Conservation (phyloP, 1,139 yeast species). For the Cylindricascospora bacillispora region DNA sequence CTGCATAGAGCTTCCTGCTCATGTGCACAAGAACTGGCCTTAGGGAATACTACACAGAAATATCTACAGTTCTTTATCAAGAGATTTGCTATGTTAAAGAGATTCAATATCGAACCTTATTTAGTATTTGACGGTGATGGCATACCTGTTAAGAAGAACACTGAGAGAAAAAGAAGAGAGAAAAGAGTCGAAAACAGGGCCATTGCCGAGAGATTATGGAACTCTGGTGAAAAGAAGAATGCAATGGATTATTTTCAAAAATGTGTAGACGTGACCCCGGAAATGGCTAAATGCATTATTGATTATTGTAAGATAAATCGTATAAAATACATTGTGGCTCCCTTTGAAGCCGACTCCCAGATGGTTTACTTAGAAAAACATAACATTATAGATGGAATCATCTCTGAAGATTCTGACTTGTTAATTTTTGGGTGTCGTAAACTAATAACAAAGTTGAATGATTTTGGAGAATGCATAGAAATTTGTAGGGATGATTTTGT, state of each 20-base stretch:
- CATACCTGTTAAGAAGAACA: constrained; percentile 64
- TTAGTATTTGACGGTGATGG: constrained; percentile 91
- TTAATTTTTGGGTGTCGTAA: constrained; percentile 73
- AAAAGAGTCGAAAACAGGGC: constrained; percentile 45
- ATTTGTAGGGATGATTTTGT: constrained; percentile 45
- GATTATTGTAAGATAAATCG: constrained; percentile 48
- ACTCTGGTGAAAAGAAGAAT: constrained; percentile 39
- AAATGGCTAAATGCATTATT: constrained; percentile 81
- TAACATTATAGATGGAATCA: constrained; percentile 71
- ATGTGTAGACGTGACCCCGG: constrained; percentile 79
- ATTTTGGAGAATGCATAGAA: constrained; percentile 63
- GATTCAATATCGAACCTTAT: constrained; percentile 67
- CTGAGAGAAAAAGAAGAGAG: constrained; percentile 52
- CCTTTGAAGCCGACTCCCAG: constrained; percentile 97
- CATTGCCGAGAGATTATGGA: constrained; percentile 39
- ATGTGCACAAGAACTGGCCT: constrained; percentile 76
- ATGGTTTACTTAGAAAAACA: constrained; percentile 75
- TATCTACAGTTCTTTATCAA: constrained; percentile 49
- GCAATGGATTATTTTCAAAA: constrained; percentile 66
- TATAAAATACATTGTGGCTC: constrained; percentile 79
- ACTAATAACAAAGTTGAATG: constrained; percentile 71
- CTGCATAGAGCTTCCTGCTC: constrained; percentile 73
- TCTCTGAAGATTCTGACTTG: constrained; percentile 91
- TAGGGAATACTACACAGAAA: constrained; percentile 54
- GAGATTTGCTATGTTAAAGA: constrained; percentile 51